Percentiles rank a stretch among this genome's conserved stretches.
Conservation (phyloP, 768 basidiomycete genomes). For the Hypholoma fasciculare region DNA sequence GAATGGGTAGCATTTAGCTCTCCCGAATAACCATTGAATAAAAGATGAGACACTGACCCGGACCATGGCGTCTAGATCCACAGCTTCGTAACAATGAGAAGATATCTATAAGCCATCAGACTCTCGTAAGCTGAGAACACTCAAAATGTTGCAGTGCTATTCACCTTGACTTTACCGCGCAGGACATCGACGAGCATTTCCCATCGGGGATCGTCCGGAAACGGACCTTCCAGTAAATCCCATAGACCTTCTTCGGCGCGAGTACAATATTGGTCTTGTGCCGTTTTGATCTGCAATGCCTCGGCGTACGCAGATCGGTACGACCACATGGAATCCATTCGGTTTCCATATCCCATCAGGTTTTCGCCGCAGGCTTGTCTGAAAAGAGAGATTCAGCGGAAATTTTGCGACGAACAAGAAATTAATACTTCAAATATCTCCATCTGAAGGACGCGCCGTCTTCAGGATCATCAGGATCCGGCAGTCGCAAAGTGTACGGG, state of each 20-base stretch:
- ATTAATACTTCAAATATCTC: conserved; percentile 77
- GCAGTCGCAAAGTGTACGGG: conserved; percentile 55
- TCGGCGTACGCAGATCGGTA: conserved; percentile 79
- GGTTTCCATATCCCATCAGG: conserved; percentile 45
- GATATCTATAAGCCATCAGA: conserved; percentile 42
- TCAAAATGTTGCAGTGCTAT: neutral
- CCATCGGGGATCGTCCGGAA: conserved; percentile 75
- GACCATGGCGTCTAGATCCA: conserved; percentile 70
- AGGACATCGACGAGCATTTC: conserved; percentile 82
- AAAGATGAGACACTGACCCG: conserved; percentile 44
- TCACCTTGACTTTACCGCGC: conserved; percentile 82
- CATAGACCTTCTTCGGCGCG: conserved; percentile 53
- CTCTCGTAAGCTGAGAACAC: too few species aligned
- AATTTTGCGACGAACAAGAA: neutral
- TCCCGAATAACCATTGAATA: neutral
- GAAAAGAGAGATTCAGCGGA: neutral
- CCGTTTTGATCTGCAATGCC: conserved; percentile 64
- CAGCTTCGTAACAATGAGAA: conserved; percentile 70
- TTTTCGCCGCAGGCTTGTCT: conserved; percentile 69
- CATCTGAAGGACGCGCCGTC: conserved; percentile 52
- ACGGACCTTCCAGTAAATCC: conserved; percentile 39
- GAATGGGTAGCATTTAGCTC: neutral
- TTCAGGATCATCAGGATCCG: conserved; percentile 37
- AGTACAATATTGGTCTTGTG: conserved; percentile 73
- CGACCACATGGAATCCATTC: conserved; percentile 81